Evolutionary conservation across 2,329 filamentous ascomycete species (phyloP).

Genomic region (Teratosphaeria zuluensis): DNA sequence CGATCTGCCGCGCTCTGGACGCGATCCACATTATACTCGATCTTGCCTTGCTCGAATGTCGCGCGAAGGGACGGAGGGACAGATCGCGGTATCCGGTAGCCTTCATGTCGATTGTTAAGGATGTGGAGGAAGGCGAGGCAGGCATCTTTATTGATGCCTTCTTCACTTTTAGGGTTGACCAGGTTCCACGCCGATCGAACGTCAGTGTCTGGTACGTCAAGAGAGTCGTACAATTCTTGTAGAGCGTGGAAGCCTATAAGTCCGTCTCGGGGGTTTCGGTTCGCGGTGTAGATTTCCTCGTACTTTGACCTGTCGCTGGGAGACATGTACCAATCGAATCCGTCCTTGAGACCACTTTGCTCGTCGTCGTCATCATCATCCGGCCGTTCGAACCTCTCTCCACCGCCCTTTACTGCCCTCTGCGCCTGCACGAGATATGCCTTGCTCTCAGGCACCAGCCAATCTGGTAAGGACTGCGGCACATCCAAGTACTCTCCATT

Average conservation of each 20-base stretch:
- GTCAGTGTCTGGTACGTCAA: constrained; percentile 66
- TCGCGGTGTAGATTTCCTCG: constrained; percentile 92
- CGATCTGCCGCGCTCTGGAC: constrained; percentile 50
- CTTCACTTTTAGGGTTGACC: constrained; percentile 77
- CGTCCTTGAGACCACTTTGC: constrained; percentile 76
- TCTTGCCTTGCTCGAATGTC: constrained; percentile 90
- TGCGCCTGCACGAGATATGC: constrained; percentile 79
- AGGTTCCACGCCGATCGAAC: constrained; percentile 93
- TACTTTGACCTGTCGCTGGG: constrained; percentile 87
- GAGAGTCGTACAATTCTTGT: constrained; percentile 72
- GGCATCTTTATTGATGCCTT: constrained; percentile 87
- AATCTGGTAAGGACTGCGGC: constrained; percentile 78
- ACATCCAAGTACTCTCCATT: constrained; percentile 92
- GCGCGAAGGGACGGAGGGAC: constrained; percentile 85
- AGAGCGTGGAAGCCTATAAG: constrained; percentile 66
- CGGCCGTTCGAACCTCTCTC: constrained; percentile 74
- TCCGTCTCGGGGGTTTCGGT: constrained; percentile 68
- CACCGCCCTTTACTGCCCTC: constrained; percentile 67
- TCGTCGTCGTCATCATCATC: constrained; percentile 70
- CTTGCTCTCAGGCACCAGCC: constrained; percentile 94
- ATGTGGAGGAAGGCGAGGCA: constrained; percentile 93
- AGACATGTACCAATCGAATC: constrained; percentile 99
- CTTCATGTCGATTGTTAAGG: constrained; percentile 89
- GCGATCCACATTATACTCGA: constrained; percentile 88
- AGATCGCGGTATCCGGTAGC: constrained; percentile 82